Percentiles rank a stretch among this genome's conserved stretches.
These are phyloP conservation scores for Mycena alexandri DNA, from an alignment of 768 basidiomycete genomes.

Conservation along the genomic window DNA sequence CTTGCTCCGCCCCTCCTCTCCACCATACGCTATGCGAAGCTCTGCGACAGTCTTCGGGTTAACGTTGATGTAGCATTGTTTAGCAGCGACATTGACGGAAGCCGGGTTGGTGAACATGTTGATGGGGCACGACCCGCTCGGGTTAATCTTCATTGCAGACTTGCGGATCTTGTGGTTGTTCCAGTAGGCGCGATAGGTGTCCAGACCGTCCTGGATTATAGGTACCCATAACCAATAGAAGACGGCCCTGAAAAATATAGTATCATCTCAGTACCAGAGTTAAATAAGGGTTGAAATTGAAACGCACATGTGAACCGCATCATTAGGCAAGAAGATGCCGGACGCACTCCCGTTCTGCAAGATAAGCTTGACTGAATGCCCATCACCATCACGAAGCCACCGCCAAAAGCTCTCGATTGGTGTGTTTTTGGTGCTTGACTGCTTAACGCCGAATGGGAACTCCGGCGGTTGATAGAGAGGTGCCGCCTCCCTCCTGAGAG, in stretches of 20 bases:
- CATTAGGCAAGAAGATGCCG: slow-evolving; percentile 8
- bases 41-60: slow-evolving; percentile 1
- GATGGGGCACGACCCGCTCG: slow-evolving; percentile 10
- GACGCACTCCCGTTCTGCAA: not conserved
- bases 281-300: too few relatives aligned
- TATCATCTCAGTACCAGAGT: too few relatives aligned
- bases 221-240: slow-evolving; percentile 24
- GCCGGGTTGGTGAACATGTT: slow-evolving; percentile 9
- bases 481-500: slow-evolving; percentile 1
- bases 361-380: not conserved
- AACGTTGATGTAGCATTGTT: not conserved
- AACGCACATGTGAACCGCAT: slow-evolving; percentile 8
- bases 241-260: not conserved
- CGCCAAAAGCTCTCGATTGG: slow-evolving; percentile 21
- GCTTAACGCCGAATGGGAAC: slow-evolving; percentile 2
- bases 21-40: slow-evolving; percentile 1
- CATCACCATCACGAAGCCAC: slow-evolving; percentile 4
- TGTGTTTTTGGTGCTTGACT: slow-evolving; percentile 12
- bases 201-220: slow-evolving; percentile 1
- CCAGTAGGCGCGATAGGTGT: slow-evolving; percentile 9
- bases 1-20: not conserved
- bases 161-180: slow-evolving; percentile 10
- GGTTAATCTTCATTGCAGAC: slow-evolving; percentile 12
- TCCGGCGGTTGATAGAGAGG: slow-evolving; percentile 1
- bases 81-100: not conserved